Percentiles rank a stretch among this genome's conserved stretches.
phyloP scores from a whole-genome alignment of 2,329 filamentous ascomycete species.

The Biscogniauxia marginata region DNA sequence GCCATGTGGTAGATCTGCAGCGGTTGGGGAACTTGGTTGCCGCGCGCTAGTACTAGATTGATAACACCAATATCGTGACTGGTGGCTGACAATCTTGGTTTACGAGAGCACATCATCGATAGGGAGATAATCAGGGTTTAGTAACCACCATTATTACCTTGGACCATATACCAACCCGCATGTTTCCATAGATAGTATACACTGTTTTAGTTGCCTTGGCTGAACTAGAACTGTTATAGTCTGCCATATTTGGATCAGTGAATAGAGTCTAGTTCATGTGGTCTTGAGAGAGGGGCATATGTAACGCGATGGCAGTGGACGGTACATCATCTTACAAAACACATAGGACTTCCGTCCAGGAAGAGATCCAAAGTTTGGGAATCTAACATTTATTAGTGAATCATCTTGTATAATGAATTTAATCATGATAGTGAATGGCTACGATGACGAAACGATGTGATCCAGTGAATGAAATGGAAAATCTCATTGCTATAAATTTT shows the following conservation, averaged over 20 bases:
- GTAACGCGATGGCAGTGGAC: too few species aligned
- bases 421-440: neutral
- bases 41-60: constrained; percentile 15
- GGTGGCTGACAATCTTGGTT: constrained; percentile 24
- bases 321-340: too few species aligned
- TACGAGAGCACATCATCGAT: constrained; percentile 13
- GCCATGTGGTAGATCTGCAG: constrained; percentile 2
- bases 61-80: constrained; percentile 22
- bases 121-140: neutral
- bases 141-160: neutral
- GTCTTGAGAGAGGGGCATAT: too few species aligned
- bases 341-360: too few species aligned
- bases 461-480: neutral
- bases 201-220: neutral
- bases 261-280: neutral
- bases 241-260: neutral
- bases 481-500: neutral
- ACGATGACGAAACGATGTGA: neutral
- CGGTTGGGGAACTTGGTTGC: constrained; percentile 6
- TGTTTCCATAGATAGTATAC: neutral
- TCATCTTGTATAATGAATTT: neutral
- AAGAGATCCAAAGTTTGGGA: too few species aligned
- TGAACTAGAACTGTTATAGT: neutral
- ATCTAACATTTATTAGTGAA: neutral
- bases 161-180: neutral